Base-by-base conservation (phyloP, 2,329 filamentous ascomycete genomes). In the Colletotrichum tropicicola region DNA sequence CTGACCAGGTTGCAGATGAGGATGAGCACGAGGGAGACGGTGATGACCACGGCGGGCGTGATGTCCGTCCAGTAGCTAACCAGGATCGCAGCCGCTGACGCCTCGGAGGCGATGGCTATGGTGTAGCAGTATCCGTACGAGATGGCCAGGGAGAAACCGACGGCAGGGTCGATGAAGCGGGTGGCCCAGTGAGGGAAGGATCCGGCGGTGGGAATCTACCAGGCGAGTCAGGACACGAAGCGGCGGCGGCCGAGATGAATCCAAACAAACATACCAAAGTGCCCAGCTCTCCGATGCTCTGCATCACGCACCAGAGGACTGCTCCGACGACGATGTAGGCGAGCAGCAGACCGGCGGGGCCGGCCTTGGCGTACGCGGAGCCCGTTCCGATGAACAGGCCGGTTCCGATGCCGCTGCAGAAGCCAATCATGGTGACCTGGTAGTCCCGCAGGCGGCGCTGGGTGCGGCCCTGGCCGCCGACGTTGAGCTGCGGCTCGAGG, bases 341-440 rank as follows among this genome's bases (percentile, higher is more conserved):
- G 19, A 84, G 70, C 58, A 84, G 78, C 58, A 83, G 75, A 64
- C 74, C 77, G 23, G 78, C 80, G 2, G 80, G 81, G 17, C 81
- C 81, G 44, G 79, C 81, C 27, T 71, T 72, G 9, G 70, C 71
- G 3, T 83, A 73, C 1, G 79, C 80, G 15, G 73, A 75, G 15
- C 82, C 81, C 44, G 75, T 77, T 13, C 81, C 81, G n/a, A 83
- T 74, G 79, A 80, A 83, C 10, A 83, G 68, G 19, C 81, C 81
- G 75, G 80, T 80, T 5, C 82, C 81, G 71, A 84, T 83, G 23
- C 75, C 80, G 19, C 76, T 77, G 44, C 77, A 77, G 32, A 81
- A 75, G 17, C 83, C 84, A 60, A 86, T 84, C 83, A 86, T 86
- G 68, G 85, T 83, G 51, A 86, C 78, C 68, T 85, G 83, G 53